phyloP scores from a whole-genome alignment of 352 stramenopile genomes.

The Phytophthora uliginosa region DNA sequence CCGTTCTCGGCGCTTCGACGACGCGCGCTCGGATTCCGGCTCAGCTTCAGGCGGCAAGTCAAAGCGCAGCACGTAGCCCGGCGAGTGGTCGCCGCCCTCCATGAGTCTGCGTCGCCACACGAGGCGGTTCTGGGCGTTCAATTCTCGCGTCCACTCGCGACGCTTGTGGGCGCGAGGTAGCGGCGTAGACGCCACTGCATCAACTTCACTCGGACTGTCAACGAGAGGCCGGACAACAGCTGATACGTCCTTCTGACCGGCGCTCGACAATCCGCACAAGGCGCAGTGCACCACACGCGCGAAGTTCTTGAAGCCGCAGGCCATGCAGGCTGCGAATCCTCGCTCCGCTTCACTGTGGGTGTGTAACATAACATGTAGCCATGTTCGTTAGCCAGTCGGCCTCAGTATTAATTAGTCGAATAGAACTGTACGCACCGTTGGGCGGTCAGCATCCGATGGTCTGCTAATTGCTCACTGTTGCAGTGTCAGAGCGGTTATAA shows the following conservation, averaged over 20 bases:
- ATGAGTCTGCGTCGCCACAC: constrained; percentile 50
- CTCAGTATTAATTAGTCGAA: constrained; percentile 1
- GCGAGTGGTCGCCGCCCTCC: constrained; percentile 34
- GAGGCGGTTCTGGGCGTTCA: constrained; percentile 43
- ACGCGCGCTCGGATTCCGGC: constrained; percentile 31
- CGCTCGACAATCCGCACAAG: constrained; percentile 44
- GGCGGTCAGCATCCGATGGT: constrained; percentile 22
- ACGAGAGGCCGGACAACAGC: constrained; percentile 1
- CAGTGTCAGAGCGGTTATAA: constrained; percentile 14
- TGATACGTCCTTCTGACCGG: not conserved
- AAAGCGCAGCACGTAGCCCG: constrained; percentile 49
- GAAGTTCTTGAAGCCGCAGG: constrained; percentile 70
- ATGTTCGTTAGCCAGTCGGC: not conserved
- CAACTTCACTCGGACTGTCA: not conserved
- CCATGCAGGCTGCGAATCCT: constrained; percentile 46
- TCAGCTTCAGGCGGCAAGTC: constrained; percentile 34
- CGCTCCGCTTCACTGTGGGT: constrained; percentile 44
- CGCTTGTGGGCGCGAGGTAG: constrained; percentile 38
- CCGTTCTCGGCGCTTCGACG: constrained; percentile 22
- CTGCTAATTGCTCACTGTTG: constrained; percentile 39
- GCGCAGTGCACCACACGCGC: constrained; percentile 43
- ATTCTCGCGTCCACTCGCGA: constrained; percentile 58
- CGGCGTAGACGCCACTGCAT: not conserved
- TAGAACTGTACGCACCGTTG: constrained; percentile 27
- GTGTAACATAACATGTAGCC: constrained; percentile 2